Conservation (phyloP, 768 basidiomycete species). For the Calocera cornea region DNA sequence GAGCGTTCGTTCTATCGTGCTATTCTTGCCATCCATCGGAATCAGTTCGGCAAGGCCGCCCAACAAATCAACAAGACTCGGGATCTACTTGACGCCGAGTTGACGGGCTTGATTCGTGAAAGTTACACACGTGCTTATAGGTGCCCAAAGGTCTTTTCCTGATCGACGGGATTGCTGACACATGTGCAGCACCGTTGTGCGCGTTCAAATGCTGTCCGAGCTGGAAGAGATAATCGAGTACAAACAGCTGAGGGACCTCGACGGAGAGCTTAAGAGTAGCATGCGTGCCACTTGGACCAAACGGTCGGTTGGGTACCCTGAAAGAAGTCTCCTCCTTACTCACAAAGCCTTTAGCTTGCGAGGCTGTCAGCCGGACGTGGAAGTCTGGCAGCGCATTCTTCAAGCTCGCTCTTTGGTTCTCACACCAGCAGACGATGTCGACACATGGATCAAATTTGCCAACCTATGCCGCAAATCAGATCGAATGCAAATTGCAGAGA, state of each 20-base stretch:
- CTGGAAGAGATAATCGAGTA: constrained; percentile 94
- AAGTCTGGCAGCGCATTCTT: constrained; percentile 95
- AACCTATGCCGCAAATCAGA: constrained; percentile 93
- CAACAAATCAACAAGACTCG: constrained; percentile 84
- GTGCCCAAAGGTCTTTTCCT: too few relatives aligned
- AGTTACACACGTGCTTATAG: constrained; percentile 91
- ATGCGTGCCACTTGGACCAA: constrained; percentile 98
- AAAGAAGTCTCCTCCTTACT: background rate
- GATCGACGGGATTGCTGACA: too few relatives aligned
- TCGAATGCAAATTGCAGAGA: constrained; percentile 84
- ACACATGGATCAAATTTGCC: constrained; percentile 99
- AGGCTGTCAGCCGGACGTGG: constrained; percentile 95
- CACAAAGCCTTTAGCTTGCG: constrained; percentile 46
- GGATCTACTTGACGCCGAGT: constrained; percentile 79
- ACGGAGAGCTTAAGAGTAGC: constrained; percentile 78
- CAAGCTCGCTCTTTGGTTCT: constrained; percentile 91
- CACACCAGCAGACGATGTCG: constrained; percentile 82
- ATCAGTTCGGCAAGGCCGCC: constrained; percentile 84
- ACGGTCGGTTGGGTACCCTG: constrained; percentile 37
- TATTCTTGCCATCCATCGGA: constrained; percentile 89
- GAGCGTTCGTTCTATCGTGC: constrained; percentile 94
- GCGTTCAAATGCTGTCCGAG: constrained; percentile 96
- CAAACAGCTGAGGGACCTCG: constrained; percentile 77
- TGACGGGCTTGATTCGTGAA: constrained; percentile 84
- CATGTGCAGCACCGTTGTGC: constrained; percentile 75